A percentile compares a stretch with the other conserved stretches of the same genome.
phyloP scores from a whole-genome alignment of 2,329 filamentous ascomycete species.

The Arthrobotrys entomopaga region DNA sequence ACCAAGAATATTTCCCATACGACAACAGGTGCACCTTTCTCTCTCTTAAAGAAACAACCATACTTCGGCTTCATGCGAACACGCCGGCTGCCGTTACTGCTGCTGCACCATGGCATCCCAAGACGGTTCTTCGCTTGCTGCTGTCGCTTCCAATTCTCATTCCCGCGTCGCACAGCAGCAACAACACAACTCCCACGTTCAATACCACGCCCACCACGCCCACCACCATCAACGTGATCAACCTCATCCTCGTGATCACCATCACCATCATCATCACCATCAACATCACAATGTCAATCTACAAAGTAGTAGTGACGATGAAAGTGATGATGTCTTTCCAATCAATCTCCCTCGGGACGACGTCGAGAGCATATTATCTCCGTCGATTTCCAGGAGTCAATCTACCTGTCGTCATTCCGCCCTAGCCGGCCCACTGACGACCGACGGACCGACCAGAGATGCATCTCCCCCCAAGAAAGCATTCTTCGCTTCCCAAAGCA shows the following conservation, averaged over 20 bases:
- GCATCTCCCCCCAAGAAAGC: constrained; percentile 33
- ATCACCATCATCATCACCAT: constrained; percentile 32
- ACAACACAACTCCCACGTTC: neutral
- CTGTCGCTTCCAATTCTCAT: neutral
- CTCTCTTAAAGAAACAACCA: no score
- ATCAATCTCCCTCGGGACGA: constrained; percentile 47
- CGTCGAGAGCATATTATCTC: constrained; percentile 56
- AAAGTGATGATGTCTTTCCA: constrained; percentile 34
- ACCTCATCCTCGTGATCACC: neutral
- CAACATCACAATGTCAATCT: constrained; percentile 12
- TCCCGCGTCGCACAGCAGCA: constrained; percentile 2
- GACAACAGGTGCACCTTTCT: neutral
- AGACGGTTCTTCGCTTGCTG: constrained; percentile 21
- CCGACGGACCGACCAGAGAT: constrained; percentile 8
- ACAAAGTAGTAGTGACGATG: constrained; percentile 35
- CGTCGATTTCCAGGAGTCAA: constrained; percentile 57
- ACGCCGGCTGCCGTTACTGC: neutral
- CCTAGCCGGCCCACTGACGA: constrained; percentile 5
- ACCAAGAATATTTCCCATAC: neutral
- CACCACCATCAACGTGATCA: constrained; percentile 26
- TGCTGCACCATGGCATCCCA: constrained; percentile 29
- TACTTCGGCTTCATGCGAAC: constrained; percentile 10
- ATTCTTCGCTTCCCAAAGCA: constrained; percentile 37
- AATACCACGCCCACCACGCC: constrained; percentile 2
- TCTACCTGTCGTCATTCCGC: constrained; percentile 42